A percentile compares a stretch with the other conserved stretches of the same genome.
These are phyloP conservation scores for Geum urbanum DNA, from an alignment of 306 rosid species.

Conservation along the genomic window DNA sequence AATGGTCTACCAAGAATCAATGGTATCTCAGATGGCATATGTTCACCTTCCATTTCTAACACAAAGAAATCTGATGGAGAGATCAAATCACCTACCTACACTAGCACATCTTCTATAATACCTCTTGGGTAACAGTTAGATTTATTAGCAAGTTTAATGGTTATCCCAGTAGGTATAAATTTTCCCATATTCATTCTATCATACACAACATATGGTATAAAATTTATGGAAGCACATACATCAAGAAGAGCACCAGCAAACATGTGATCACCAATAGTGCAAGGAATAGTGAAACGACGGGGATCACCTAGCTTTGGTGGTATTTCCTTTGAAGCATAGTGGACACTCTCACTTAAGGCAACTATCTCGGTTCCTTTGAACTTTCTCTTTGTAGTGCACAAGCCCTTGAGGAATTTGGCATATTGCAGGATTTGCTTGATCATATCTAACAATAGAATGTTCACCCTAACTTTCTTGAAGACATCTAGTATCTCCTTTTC, in stretches of 20 bases:
- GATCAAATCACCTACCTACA: background rate
- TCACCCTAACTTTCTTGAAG: no score
- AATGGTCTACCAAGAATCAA: background rate
- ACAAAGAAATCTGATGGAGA: background rate
- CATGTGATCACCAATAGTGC: background rate
- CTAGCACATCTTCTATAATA: background rate
- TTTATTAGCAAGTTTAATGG: background rate
- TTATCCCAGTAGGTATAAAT: background rate
- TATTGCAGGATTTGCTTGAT: no score
- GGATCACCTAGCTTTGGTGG: no score
- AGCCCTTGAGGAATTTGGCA: no score
- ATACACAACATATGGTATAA: background rate
- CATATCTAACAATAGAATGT: no score
- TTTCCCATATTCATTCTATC: background rate
- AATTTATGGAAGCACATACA: background rate
- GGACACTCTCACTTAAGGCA: no score
- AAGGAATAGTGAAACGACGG: background rate
- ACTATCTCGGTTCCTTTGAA: no score
- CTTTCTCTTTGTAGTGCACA: no score
- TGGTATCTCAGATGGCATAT: background rate
- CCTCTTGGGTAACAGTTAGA: background rate
- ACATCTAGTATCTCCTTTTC: no score
- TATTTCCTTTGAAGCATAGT: no score
- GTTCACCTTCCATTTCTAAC: background rate
- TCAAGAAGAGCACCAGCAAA: background rate